These are phyloP conservation scores for Salix caprea DNA, from an alignment of 345 rosid species.

Conservation along the genomic window DNA sequence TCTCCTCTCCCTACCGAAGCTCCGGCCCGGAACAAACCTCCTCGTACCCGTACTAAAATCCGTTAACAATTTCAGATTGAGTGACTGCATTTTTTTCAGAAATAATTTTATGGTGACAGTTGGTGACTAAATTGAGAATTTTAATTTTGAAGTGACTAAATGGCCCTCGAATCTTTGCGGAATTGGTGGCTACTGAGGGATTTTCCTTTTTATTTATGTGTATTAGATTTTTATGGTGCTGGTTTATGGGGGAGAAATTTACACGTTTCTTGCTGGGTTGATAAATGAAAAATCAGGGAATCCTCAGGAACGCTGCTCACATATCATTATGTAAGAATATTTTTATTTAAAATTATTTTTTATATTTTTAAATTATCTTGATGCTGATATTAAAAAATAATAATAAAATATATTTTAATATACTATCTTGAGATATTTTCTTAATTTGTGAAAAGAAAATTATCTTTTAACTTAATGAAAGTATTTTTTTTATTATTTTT, in stretches of 20 bases:
- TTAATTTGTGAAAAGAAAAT: too few species aligned
- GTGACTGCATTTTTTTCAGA: slow-evolving; percentile 36
- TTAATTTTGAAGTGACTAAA: neutral
- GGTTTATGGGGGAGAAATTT: neutral
- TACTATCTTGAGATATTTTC: too few species aligned
- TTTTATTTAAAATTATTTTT: too few species aligned
- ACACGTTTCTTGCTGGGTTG: neutral
- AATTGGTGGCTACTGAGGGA: neutral
- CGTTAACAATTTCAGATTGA: slow-evolving; percentile 29
- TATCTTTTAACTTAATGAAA: too few species aligned
- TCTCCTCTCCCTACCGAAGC: slow-evolving; percentile 8
- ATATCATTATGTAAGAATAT: too few species aligned
- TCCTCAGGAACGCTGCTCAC: neutral
- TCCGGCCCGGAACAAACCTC: slow-evolving; percentile 13
- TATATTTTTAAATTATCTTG: too few species aligned
- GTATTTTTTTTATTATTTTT: too few species aligned
- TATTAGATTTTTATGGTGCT: neutral
- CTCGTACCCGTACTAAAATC: slow-evolving; percentile 26
- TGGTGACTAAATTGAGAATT: neutral
- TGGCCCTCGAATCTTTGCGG: neutral
- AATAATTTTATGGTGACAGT: too few species aligned
- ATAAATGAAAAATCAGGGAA: neutral
- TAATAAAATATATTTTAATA: too few species aligned
- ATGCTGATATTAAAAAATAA: too few species aligned
- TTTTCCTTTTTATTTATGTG: neutral